phyloP scores from a whole-genome alignment of 2,329 filamentous ascomycete species.

The Epichloe sibirici region DNA sequence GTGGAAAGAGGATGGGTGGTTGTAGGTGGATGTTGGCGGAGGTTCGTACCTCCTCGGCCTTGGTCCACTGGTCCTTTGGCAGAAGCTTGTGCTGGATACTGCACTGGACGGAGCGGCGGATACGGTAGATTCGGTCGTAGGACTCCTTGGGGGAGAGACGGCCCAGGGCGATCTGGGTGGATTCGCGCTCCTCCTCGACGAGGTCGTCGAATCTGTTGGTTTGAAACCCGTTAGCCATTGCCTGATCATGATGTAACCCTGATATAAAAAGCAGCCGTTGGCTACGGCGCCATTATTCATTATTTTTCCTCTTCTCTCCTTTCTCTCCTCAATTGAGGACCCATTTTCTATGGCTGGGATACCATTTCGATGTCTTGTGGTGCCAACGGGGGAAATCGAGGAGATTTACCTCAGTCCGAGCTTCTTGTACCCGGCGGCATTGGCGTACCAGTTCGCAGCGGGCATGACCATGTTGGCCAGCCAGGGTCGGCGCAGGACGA shows the following conservation, averaged over 20 bases:
- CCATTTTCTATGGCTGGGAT: background rate
- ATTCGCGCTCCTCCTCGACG: constrained; percentile 83
- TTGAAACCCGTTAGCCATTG: constrained; percentile 12
- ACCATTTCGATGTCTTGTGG: background rate
- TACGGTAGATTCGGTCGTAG: constrained; percentile 95
- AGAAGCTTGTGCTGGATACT: constrained; percentile 52
- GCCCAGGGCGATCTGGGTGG: constrained; percentile 77
- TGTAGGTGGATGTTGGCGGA: background rate
- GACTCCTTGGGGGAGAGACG: constrained; percentile 82
- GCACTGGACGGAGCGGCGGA: constrained; percentile 85
- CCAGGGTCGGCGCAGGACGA: constrained; percentile 76
- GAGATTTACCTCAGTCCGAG: constrained; percentile 66
- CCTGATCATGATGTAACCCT: background rate
- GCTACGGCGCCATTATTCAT: background rate
- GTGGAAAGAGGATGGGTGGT: background rate
- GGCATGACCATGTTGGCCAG: constrained; percentile 65
- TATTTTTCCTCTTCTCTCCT: background rate
- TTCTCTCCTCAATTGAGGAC: background rate
- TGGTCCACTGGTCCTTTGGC: constrained; percentile 49
- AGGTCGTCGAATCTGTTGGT: constrained; percentile 74
- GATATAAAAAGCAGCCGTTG: background rate
- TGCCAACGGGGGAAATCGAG: background rate
- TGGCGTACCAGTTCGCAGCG: constrained; percentile 76
- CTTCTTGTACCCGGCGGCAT: constrained; percentile 85
- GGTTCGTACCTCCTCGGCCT: constrained; percentile 35